Conservation (phyloP, 2,329 filamentous ascomycete genomes). For the Diaporthe australafricana region DNA sequence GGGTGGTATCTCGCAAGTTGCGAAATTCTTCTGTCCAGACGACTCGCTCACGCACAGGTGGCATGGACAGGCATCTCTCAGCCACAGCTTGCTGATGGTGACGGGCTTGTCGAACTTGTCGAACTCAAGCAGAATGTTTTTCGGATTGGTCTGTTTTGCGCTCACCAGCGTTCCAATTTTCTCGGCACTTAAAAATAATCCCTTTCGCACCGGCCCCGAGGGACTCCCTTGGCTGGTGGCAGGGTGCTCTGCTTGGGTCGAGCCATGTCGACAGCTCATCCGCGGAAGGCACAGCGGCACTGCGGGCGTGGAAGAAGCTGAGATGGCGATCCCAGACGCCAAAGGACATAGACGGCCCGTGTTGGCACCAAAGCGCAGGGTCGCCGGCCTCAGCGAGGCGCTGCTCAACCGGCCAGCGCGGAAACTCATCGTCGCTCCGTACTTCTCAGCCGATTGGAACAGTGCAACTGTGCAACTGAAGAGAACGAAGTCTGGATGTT, state of each 20-base stretch:
- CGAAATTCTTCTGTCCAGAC: slow-evolving; percentile 69
- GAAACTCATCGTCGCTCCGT: background rate
- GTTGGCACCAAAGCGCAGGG: background rate
- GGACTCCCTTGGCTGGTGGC: background rate
- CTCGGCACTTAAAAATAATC: no score
- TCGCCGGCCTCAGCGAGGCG: slow-evolving; percentile 5
- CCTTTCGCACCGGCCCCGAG: no score
- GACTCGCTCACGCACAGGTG: slow-evolving; percentile 62
- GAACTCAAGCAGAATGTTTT: background rate
- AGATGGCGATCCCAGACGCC: background rate
- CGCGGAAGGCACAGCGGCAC: background rate
- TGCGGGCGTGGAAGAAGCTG: background rate
- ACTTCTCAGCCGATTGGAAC: background rate
- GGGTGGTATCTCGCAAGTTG: slow-evolving; percentile 53
- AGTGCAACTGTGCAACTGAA: background rate
- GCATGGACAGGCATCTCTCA: slow-evolving; percentile 69
- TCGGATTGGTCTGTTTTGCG: background rate
- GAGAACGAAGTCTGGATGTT: no score
- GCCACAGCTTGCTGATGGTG: slow-evolving; percentile 37
- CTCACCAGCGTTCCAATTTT: background rate
- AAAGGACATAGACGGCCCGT: background rate
- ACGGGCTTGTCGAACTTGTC: background rate
- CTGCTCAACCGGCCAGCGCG: background rate
- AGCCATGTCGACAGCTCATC: background rate
- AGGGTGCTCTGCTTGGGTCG: background rate